A percentile compares a stretch with the other conserved stretches of the same genome.
phyloP scores from a whole-genome alignment of 495 filamentous ascomycete genomes.

The Parmelia sp. region DNA sequence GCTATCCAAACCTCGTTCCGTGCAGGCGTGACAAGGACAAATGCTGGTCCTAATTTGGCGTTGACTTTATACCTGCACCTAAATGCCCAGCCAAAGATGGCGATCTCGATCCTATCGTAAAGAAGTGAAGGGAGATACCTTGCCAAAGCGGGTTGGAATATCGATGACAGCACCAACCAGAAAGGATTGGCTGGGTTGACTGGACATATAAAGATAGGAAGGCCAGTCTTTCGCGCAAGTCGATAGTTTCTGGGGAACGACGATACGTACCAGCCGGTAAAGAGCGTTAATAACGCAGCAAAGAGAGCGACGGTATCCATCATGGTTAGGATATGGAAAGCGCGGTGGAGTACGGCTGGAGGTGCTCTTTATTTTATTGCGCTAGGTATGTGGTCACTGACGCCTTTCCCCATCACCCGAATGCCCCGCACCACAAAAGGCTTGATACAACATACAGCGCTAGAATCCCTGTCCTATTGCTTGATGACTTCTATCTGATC shows the following conservation, averaged over 20 bases:
- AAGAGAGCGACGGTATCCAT: no score
- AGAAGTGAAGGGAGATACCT: background rate
- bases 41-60: background rate
- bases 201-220: constrained; percentile 7
- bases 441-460: no score
- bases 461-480: no score
- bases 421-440: no score
- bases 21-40: background rate
- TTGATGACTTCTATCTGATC: no score
- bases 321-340: no score
- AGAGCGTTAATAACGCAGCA: no score
- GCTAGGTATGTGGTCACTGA: no score
- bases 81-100: background rate
- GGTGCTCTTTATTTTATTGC: no score
- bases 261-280: no score
- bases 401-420: no score
- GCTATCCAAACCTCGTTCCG: background rate
- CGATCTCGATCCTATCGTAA: background rate
- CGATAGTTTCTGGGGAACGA: constrained; percentile 31
- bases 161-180: background rate
- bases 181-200: background rate
- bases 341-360: no score
- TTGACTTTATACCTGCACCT: constrained; percentile 2
- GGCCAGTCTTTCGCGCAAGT: constrained; percentile 41
- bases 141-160: background rate